Conservation (phyloP, 2,329 filamentous ascomycete species). For the Didymosphaeria variabile region DNA sequence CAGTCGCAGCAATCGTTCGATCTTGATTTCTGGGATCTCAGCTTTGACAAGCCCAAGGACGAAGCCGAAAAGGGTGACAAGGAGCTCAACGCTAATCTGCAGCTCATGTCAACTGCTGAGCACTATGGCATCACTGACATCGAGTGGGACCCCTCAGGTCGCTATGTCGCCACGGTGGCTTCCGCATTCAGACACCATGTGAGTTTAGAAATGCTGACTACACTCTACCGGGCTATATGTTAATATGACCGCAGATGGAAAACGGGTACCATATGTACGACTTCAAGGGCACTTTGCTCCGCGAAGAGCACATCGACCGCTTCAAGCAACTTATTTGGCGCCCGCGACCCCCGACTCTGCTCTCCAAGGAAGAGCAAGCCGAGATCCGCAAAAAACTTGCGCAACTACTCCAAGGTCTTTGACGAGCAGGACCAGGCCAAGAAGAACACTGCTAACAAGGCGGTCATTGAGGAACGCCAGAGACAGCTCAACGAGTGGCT, state of each 20-base stretch:
- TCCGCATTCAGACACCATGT: slow-evolving; percentile 96
- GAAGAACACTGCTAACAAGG: slow-evolving; percentile 91
- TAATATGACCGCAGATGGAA: slow-evolving; percentile 76
- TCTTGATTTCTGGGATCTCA: slow-evolving; percentile 96
- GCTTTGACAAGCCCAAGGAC: slow-evolving; percentile 79
- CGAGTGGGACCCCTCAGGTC: slow-evolving; percentile 96
- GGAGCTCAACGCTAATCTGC: slow-evolving; percentile 91
- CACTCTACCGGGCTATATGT: slow-evolving; percentile 12
- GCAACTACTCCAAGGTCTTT: slow-evolving; percentile 93
- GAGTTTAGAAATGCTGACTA: slow-evolving; percentile 70
- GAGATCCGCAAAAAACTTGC: slow-evolving; percentile 97
- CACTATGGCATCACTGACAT: slow-evolving; percentile 98
- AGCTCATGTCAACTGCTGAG: slow-evolving; percentile 91
- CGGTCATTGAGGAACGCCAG: slow-evolving; percentile 88
- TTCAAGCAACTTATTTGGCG: slow-evolving; percentile 99
- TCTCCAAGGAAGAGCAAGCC: slow-evolving; percentile 97
- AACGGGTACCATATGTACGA: slow-evolving; percentile 99
- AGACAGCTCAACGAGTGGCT: slow-evolving; percentile 87
- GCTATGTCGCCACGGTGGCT: slow-evolving; percentile 92
- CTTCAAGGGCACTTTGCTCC: slow-evolving; percentile 87
- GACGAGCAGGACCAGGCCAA: slow-evolving; percentile 95
- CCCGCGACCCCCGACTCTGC: slow-evolving; percentile 87
- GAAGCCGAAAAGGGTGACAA: slow-evolving; percentile 94
- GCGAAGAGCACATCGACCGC: slow-evolving; percentile 92
- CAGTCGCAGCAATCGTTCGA: slow-evolving; percentile 93